Base-by-base conservation (phyloP, 768 basidiomycete species). In the Epithele typhae region DNA sequence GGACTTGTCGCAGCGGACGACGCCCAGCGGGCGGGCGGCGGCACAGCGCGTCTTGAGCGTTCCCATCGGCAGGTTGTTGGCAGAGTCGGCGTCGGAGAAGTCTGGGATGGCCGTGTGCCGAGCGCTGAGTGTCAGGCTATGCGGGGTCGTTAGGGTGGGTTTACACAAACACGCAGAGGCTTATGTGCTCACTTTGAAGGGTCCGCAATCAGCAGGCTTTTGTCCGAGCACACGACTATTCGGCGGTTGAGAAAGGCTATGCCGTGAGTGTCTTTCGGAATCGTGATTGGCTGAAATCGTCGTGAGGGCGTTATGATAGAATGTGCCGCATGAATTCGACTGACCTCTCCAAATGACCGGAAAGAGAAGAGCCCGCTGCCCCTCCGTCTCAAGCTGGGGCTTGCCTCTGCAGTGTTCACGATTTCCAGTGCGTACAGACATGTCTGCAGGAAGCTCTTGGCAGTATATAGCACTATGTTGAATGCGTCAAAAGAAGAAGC, bases 101-200 rank as follows among this genome's bases (percentile, higher is more conserved):
- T 87, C 76, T 0, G 88, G 88, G 2, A 91, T 76, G 4, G 83
- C 46, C 9, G 68, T 65, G 15, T 77, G 51, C 34, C 43, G 52
- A 14, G 46, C 30, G n/a, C n/a, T n/a, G n/a, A n/a, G n/a, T n/a
- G n/a, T n/a, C n/a, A n/a, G n/a, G n/a, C n/a, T n/a, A n/a, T n/a
- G n/a, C n/a, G n/a, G n/a, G n/a, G n/a, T n/a, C n/a, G n/a, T n/a
- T n/a, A n/a, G n/a, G n/a, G n/a, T n/a, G n/a, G n/a, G n/a, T n/a
- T n/a, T n/a, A n/a, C n/a, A n/a, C n/a, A n/a, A n/a, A n/a, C n/a
- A n/a, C n/a, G n/a, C n/a, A n/a, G n/a, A n/a, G n/a, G n/a, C n/a
- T n/a, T n/a, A n/a, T n/a, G n/a, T n/a, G 64, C 81, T 40, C 53
- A 91, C 90, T 81, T 79, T 21, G 71, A 76, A 19, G 84, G 85